Percentiles rank a stretch among this genome's conserved stretches.
These are phyloP conservation scores for Spatholobus suberectus DNA, from an alignment of 306 rosid species.

Conservation along the genomic window DNA sequence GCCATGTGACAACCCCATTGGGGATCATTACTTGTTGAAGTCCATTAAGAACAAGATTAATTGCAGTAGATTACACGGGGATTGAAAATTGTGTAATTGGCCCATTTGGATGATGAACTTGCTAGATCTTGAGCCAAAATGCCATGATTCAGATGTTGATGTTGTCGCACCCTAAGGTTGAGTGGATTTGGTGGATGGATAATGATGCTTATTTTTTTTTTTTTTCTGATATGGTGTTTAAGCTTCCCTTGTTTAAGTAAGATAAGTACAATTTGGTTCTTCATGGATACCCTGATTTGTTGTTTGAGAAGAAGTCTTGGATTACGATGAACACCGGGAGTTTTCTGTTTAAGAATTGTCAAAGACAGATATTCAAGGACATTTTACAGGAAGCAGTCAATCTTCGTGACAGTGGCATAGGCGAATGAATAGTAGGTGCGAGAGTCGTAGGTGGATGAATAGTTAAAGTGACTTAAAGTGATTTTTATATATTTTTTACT, in stretches of 20 bases:
- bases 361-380: no score
- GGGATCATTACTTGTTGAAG: conserved; percentile 91
- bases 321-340: conserved; percentile 95
- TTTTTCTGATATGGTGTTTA: conserved; percentile 90
- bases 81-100: conserved; percentile 94
- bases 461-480: no score
- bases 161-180: conserved; percentile 96
- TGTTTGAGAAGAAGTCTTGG: conserved; percentile 96
- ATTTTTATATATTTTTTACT: no score
- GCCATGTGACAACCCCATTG: conserved; percentile 95
- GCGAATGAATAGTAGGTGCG: no score
- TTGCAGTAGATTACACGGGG: conserved; percentile 92
- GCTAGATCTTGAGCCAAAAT: conserved; percentile 98
- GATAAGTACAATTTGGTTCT: conserved; percentile 72
- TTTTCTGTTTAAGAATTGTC: conserved; percentile 86
- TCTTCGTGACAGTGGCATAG: no score
- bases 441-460: no score
- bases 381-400: no score
- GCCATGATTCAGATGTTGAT: conserved; percentile 82
- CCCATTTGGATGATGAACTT: conserved; percentile 91
- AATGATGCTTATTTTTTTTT: conserved; percentile 99
- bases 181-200: conserved; percentile 99
- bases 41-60: conserved; percentile 90
- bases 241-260: conserved; percentile 79
- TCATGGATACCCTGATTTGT: conserved; percentile 95